These are phyloP conservation scores for Glycyrrhiza uralensis DNA, from an alignment of 306 rosid genomes.

Conservation along the genomic window DNA sequence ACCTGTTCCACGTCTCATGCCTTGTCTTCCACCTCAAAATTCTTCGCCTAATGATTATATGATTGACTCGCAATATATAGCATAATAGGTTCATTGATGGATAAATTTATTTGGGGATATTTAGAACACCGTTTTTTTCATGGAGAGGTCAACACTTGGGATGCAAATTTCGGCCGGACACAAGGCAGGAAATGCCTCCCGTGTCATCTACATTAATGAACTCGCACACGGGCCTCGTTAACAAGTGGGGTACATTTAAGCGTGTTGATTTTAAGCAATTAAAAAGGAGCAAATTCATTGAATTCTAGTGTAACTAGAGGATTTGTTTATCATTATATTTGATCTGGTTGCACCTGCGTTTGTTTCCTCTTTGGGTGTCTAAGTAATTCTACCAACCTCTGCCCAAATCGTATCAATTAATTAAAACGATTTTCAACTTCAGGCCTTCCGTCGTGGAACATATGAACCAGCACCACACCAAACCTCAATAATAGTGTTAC, in stretches of 20 bases:
- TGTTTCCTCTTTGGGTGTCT: constrained; percentile 1
- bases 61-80: constrained; percentile 39
- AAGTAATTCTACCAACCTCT: background rate
- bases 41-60: constrained; percentile 45
- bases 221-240: constrained; percentile 20
- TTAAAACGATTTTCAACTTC: constrained; percentile 4
- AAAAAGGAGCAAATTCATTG: background rate
- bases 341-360: background rate
- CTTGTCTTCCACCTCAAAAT: constrained; percentile 53
- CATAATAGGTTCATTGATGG: constrained; percentile 1
- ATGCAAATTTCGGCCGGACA: constrained; percentile 34
- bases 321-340: background rate
- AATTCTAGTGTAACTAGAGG: background rate
- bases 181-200: constrained; percentile 18
- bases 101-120: background rate
- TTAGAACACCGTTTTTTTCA: background rate
- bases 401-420: background rate
- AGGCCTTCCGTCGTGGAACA: constrained; percentile 17
- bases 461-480: constrained; percentile 22
- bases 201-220: constrained; percentile 4
- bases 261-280: constrained; percentile 12
- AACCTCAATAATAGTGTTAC: background rate
- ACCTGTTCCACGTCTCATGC: constrained; percentile 15
- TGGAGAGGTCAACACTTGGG: constrained; percentile 51
- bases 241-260: constrained; percentile 4